Base-by-base conservation (phyloP, 495 filamentous ascomycete genomes). In the Penicillium taxi region DNA sequence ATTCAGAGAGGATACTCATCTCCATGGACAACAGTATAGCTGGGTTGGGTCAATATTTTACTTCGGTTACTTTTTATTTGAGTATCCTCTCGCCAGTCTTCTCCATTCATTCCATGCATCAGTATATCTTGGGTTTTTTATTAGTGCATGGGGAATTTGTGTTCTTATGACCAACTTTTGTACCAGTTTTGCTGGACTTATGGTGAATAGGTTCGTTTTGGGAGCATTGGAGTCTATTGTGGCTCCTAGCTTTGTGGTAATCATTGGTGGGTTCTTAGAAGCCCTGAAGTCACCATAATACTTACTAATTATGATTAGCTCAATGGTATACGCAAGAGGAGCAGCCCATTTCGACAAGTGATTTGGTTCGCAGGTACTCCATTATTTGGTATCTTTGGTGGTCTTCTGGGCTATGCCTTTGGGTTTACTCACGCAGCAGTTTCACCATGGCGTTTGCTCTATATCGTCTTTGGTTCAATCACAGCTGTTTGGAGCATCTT, bases 161-260 rank as follows among this genome's bases (percentile, higher is more conserved):
- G 19, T 47, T 81, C 58, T 66, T 45, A 45, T 69, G 57, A 61
- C 78, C 57, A 78, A 56, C 78, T 1, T 70, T 74, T 1, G 73
- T 71, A 66, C 63, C 15, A 67, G 55, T 33, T 83, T 82, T 45
- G 45, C 53, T 3, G 69, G 67, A 0, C 53, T 84, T 14, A 53
- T 80, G 19, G 58, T 64, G 9, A 74, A 75, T 20, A 71, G 80
- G 6, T 71, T 77, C 15, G 63, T 84, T 16, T 58, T 83, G 4
- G 81, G 81, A 14, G 58, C 75, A 13, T 82, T 81, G 50, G 81
- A 84, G 44, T 56, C 63, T 6, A 61, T 41, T 11, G 18, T 34
- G 1, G 32, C 16, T 8, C 7, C 37, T 13, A 46, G 56, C 11
- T 45, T 41, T 20, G 18, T 58, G 5, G n/a, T n/a, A n/a, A n/a